Evolutionary conservation across 2,329 filamentous ascomycete species (phyloP).

Genomic region (Hyphodiscus sp.): DNA sequence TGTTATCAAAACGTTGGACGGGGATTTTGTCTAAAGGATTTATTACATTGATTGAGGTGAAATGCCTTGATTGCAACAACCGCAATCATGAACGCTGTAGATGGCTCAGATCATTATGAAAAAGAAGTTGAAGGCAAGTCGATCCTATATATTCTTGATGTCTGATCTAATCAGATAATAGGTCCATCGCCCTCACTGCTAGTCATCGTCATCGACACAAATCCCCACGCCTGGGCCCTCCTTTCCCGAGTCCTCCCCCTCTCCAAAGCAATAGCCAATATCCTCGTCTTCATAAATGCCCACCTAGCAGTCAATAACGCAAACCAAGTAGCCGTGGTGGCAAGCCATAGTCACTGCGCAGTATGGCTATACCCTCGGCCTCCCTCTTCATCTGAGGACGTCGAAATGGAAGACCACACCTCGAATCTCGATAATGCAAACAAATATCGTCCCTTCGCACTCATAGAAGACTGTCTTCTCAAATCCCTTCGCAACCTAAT

Average conservation of each 20-base stretch:
- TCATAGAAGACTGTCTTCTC: constrained; percentile 77
- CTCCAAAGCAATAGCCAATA: constrained; percentile 75
- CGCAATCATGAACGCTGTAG: constrained; percentile 56
- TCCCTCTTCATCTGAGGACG: constrained; percentile 40
- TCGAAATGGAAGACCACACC: constrained; percentile 47
- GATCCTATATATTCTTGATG: neutral
- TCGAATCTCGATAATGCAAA: constrained; percentile 49
- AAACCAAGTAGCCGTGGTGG: constrained; percentile 88
- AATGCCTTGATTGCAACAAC: constrained; percentile 15
- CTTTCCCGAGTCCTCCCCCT: constrained; percentile 70
- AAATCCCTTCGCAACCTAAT: constrained; percentile 69
- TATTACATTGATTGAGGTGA: neutral
- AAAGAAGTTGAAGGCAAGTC: constrained; percentile 38
- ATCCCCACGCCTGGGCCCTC: constrained; percentile 87
- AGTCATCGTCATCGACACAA: constrained; percentile 89
- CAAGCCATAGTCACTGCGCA: constrained; percentile 79
- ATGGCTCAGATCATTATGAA: constrained; percentile 52
- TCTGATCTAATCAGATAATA: constrained; percentile 14
- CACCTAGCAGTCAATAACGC: constrained; percentile 91
- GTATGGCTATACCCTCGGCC: constrained; percentile 78
- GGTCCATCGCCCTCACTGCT: constrained; percentile 72
- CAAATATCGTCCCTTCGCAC: constrained; percentile 88
- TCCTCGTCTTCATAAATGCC: constrained; percentile 94
- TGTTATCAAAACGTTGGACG: neutral
- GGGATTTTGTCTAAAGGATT: neutral